Percentiles rank a stretch among this genome's conserved stretches.
Conservation (phyloP, 106 monocot genomes). For the Acorus gramineus region DNA sequence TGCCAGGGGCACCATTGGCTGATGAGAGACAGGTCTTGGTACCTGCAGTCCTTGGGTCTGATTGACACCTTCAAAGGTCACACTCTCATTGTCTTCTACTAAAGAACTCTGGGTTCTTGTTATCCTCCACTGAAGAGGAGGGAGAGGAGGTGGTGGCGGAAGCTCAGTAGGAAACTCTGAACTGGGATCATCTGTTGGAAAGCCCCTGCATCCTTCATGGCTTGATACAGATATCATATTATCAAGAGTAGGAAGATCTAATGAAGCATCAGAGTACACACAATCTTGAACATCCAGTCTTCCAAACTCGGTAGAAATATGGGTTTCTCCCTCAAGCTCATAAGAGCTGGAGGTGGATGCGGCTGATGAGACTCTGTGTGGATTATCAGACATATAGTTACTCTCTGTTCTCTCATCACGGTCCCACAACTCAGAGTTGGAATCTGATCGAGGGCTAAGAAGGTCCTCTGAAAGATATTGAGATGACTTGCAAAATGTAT, state of each 20-base stretch:
- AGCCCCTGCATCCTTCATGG: conserved; percentile 10
- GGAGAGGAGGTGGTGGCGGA: conserved; percentile 80
- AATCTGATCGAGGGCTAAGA: conserved; percentile 40
- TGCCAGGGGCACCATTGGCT: conserved; percentile 6
- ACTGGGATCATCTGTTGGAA: conserved; percentile 1
- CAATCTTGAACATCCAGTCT: conserved; percentile 19
- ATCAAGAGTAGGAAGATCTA: conserved; percentile 35
- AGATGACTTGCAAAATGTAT: conserved; percentile 79
- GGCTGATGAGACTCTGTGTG: conserved; percentile 23
- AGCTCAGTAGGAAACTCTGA: conserved; percentile 19
- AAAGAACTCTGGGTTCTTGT: conserved; percentile 13
- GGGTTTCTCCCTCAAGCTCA: conserved; percentile 24
- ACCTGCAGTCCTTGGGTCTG: conserved; percentile 2
- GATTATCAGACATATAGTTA: conserved; percentile 24
- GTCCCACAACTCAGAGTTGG: conserved; percentile 77
- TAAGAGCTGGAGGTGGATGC: conserved; percentile 28
- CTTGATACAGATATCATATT: conserved; percentile 12
- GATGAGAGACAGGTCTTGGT: neutral
- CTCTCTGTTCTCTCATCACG: conserved; percentile 27
- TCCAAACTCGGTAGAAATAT: conserved; percentile 3
- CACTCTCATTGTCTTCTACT: conserved; percentile 10
- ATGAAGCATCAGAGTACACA: conserved; percentile 9
- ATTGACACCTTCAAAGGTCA: conserved; percentile 6
- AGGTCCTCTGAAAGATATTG: conserved; percentile 62
- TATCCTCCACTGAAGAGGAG: conserved; percentile 74